Conservation (phyloP, 305 asterid species). For the Fraxinus angustifolia region DNA sequence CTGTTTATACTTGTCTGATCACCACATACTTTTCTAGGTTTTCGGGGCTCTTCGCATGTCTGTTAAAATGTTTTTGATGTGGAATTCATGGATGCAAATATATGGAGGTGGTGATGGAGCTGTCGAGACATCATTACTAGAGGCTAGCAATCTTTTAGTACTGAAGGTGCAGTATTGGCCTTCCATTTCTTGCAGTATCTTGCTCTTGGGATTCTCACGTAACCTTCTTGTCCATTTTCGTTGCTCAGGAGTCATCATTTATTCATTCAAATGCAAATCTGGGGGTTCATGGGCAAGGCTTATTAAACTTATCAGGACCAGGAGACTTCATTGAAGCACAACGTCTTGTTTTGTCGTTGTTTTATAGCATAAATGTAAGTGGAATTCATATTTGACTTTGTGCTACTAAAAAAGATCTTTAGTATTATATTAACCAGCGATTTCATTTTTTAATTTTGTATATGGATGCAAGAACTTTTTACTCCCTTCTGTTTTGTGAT, state of each 20-base stretch:
- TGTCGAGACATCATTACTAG: slow-evolving; percentile 89
- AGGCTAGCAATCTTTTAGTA: slow-evolving; percentile 96
- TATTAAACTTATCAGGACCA: slow-evolving; percentile 82
- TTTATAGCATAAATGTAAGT: slow-evolving; percentile 88
- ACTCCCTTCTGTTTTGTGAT: neutral
- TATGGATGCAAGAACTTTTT: neutral
- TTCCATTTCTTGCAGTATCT: slow-evolving; percentile 19
- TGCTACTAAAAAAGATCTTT: neutral
- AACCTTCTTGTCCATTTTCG: slow-evolving; percentile 23
- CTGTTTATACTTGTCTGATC: neutral
- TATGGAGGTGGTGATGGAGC: slow-evolving; percentile 98
- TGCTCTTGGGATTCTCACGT: slow-evolving; percentile 18
- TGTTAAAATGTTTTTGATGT: slow-evolving; percentile 96
- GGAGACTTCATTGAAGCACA: slow-evolving; percentile 98
- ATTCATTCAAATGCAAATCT: slow-evolving; percentile 94
- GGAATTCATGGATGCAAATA: slow-evolving; percentile 86
- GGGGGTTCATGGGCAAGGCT: slow-evolving; percentile 97
- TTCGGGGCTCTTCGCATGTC: slow-evolving; percentile 99
- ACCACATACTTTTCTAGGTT: slow-evolving; percentile 47
- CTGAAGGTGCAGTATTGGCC: slow-evolving; percentile 58
- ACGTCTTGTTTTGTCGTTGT: slow-evolving; percentile 81
- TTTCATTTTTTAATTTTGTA: neutral
- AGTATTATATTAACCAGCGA: neutral
- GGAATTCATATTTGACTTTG: neutral
- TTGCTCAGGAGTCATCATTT: slow-evolving; percentile 69